These are phyloP conservation scores for Sutorius eximius DNA, from an alignment of 1,284 basidiomycete species.

Conservation along the genomic window DNA sequence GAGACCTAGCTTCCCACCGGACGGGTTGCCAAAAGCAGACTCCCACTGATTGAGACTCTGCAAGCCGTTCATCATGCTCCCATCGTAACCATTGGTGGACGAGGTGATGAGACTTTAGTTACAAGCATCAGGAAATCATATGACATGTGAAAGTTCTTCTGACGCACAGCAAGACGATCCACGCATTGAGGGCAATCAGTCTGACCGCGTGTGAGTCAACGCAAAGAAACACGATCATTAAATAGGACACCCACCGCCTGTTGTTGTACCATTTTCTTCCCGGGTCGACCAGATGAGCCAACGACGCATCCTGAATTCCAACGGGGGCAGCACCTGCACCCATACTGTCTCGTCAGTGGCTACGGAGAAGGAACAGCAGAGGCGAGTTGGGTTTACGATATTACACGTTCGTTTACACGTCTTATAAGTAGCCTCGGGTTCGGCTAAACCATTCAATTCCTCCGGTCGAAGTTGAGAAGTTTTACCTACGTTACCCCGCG, in stretches of 20 bases:
- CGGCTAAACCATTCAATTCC: constrained; percentile 6
- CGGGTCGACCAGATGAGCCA: constrained; percentile 60
- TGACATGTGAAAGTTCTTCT: not conserved
- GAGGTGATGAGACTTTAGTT: constrained; percentile 64
- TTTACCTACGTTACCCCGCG: constrained; percentile 48
- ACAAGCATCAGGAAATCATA: constrained; percentile 3
- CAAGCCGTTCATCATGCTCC: constrained; percentile 76
- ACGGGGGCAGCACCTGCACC: constrained; percentile 41
- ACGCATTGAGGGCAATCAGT: constrained; percentile 61
- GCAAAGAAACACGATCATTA: not conserved
- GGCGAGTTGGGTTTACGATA: not conserved
- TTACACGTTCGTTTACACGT: not conserved
- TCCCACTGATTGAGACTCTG: constrained; percentile 66
- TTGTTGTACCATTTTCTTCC: constrained; percentile 73
- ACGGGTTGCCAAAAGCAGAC: constrained; percentile 54
- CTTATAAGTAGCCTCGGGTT: constrained; percentile 17
- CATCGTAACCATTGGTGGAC: constrained; percentile 78
- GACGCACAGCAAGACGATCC: constrained; percentile 66
- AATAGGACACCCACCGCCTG: constrained; percentile 46
- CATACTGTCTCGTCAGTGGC: constrained; percentile 41
- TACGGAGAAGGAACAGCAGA: constrained; percentile 25
- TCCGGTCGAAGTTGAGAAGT: constrained; percentile 13
- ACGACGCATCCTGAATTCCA: constrained; percentile 37
- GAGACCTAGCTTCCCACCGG: constrained; percentile 60
- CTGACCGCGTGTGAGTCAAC: constrained; percentile 35